These are phyloP conservation scores for Salvia sclarea DNA, from an alignment of 305 asterid species.

Conservation along the genomic window DNA sequence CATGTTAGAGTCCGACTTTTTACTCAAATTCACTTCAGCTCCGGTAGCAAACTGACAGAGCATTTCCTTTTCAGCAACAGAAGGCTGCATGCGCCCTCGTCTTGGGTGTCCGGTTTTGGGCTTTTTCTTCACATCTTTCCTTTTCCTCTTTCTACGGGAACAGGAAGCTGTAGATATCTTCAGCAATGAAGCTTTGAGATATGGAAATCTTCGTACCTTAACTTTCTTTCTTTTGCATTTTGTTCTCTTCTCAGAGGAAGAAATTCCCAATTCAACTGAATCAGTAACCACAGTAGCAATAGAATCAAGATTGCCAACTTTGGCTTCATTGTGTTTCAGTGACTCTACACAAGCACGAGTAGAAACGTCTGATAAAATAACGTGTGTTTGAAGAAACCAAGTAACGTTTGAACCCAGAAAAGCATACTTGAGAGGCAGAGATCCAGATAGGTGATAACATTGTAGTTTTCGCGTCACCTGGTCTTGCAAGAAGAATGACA, in stretches of 20 bases:
- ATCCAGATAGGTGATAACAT: slow-evolving; percentile 50
- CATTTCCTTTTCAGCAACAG: slow-evolving; percentile 14
- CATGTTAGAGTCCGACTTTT: slow-evolving; percentile 2
- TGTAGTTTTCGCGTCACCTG: slow-evolving; percentile 56
- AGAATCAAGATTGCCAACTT: slow-evolving; percentile 18
- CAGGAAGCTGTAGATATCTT: slow-evolving; percentile 21
- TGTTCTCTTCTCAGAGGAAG: slow-evolving; percentile 19
- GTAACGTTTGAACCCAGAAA: slow-evolving; percentile 39
- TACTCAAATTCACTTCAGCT: slow-evolving; percentile 18
- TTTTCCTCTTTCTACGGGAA: slow-evolving; percentile 27
- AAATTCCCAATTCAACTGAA: slow-evolving; percentile 15
- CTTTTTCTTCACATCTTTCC: slow-evolving; percentile 23
- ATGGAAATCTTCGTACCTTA: slow-evolving; percentile 18
- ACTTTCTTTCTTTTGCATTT: slow-evolving; percentile 36
- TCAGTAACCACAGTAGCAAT: slow-evolving; percentile 12
- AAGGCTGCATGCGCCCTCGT: slow-evolving; percentile 5
- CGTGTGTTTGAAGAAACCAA: slow-evolving; percentile 51
- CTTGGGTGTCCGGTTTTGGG: slow-evolving; percentile 1
- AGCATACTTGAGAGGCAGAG: slow-evolving; percentile 55
- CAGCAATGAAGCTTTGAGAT: slow-evolving; percentile 25
- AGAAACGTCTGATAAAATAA: background rate
- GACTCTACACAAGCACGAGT: slow-evolving; percentile 19
- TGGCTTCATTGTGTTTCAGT: slow-evolving; percentile 17
- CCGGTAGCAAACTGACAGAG: slow-evolving; percentile 8
- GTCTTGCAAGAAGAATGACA: background rate